Conservation (phyloP, 2,329 filamentous ascomycete genomes). For the Neonectria neomacrospora region DNA sequence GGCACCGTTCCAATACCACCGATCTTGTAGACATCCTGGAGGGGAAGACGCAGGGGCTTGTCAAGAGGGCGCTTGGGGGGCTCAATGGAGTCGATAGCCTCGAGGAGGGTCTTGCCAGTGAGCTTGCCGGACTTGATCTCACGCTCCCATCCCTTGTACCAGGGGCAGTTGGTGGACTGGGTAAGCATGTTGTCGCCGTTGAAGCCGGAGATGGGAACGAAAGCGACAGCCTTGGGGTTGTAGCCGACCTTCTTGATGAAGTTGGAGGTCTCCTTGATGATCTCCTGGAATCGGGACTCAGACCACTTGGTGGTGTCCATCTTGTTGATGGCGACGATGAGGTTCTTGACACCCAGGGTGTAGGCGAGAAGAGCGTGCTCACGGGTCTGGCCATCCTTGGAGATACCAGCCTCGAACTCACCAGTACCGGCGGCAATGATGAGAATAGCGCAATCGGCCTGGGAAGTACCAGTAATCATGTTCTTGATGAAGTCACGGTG, state of each 20-base stretch:
- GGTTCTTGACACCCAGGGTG: conserved; percentile 99
- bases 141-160: conserved; percentile 99
- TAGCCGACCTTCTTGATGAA: conserved; percentile 99
- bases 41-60: conserved; percentile 99
- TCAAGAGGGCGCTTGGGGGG: conserved; percentile 91
- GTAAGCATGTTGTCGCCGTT: conserved; percentile 99
- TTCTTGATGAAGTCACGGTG: conserved; percentile 99
- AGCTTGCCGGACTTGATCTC: conserved; percentile 87
- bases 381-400: conserved; percentile 99
- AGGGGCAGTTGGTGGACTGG: conserved; percentile 90
- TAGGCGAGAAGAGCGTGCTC: conserved; percentile 99
- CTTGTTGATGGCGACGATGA: conserved; percentile 99
- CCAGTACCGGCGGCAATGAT: conserved; percentile 99
- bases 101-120: conserved; percentile 96
- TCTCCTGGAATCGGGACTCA: conserved; percentile 95
- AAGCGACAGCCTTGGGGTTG: conserved; percentile 98
- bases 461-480: conserved; percentile 99
- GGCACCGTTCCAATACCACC: conserved; percentile 99
- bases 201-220: conserved; percentile 99
- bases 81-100: conserved; percentile 98
- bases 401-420: conserved; percentile 99
- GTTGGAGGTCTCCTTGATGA: conserved; percentile 99
- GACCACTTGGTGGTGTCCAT: conserved; percentile 99
- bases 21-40: conserved; percentile 99
- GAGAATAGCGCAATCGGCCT: conserved; percentile 99